These are phyloP conservation scores for Trichoderma atrobrunneum DNA, from an alignment of 2,329 filamentous ascomycete species.

Conservation along the genomic window DNA sequence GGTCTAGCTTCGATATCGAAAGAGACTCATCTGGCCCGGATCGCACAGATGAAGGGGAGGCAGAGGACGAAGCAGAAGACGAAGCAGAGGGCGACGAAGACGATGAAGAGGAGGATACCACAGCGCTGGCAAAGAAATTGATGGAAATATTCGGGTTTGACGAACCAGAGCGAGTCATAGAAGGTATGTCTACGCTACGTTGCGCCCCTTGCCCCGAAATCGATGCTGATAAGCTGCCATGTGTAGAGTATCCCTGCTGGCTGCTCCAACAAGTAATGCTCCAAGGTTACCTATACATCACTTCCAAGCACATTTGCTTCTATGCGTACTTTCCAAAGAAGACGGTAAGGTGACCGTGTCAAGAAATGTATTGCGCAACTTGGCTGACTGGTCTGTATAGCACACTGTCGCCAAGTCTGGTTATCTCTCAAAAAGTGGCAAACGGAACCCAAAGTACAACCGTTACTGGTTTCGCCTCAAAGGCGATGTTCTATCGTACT, in stretches of 20 bases:
- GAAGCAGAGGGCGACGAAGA: conserved; percentile 31
- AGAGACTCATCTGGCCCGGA: conserved; percentile 41
- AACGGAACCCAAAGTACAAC: conserved; percentile 81
- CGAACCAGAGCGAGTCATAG: conserved; percentile 76
- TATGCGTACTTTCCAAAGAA: conserved; percentile 97
- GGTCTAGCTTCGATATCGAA: conserved; percentile 58
- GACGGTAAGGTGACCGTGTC: conserved; percentile 54
- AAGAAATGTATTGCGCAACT: not conserved
- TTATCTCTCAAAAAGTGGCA: conserved; percentile 82
- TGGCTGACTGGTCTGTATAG: conserved; percentile 38
- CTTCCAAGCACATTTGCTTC: conserved; percentile 88
- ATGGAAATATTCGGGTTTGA: conserved; percentile 87
- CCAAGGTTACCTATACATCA: conserved; percentile 96
- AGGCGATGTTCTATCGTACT: conserved; percentile 89
- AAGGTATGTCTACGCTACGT: conserved; percentile 48
- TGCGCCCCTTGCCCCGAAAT: not conserved
- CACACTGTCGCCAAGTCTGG: conserved; percentile 79
- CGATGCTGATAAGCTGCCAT: conserved; percentile 19
- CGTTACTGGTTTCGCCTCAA: conserved; percentile 93
- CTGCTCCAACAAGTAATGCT: conserved; percentile 86
- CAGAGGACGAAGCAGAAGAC: conserved; percentile 27
- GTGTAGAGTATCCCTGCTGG: conserved; percentile 85
- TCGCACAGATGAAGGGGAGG: conserved; percentile 29
- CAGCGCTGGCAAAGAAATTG: conserved; percentile 65
- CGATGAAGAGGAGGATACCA: conserved; percentile 44